Evolutionary conservation across 768 basidiomycete species (phyloP), one percentile per base, ranked within the genome.

Genomic region (Leccinum disarticulatum): DNA sequence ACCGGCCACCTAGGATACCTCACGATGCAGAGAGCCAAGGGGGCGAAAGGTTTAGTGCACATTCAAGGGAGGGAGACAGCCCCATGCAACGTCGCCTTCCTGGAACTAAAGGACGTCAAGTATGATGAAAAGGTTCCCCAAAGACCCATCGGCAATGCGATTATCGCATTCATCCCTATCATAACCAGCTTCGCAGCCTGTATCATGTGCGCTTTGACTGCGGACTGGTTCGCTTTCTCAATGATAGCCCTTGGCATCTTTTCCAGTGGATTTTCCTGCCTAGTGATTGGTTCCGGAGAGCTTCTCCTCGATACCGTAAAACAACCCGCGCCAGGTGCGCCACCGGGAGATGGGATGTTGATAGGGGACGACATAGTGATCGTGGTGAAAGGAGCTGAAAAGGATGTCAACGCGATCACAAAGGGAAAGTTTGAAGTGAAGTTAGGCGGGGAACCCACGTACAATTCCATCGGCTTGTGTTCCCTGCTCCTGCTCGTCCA

Each of bases 211-310:
- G 75, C 68, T 3, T 0, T 71, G 19, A 53, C 61, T 25, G 30
- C 14, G 7, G 76, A 76, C 50, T 76, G 76, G 76, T 69, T 43
- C 47, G 56, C 55, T 31, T 75, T 73, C 55, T 49, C 67, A 0
- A 70, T 75, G 66, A 76, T 77, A 50, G 58, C 73, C 0, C 64
- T 74, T 14, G 75, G 75, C 2, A 72, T 76, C 48, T 1, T 76
- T 25, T 67, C 70, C 55, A 76, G 62, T 49, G 76, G 76, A 1
- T 25, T 73, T 11, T 58, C 71, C 6, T 70, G 69, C 47, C 49
- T 68, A 3, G 66, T 71, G 8, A 69, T 75, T 13, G 74, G 74
- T 22, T 72, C 72, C 14, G 74, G 73, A 49, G 49, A 53, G 17
- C 58, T 75, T 27, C 46, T 47, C 13, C 56, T 73, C 17, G 41